Percentiles rank a stretch among this genome's conserved stretches.
phyloP scores from a whole-genome alignment of 2,329 filamentous ascomycete genomes.

The Talaromyces verruculosus region DNA sequence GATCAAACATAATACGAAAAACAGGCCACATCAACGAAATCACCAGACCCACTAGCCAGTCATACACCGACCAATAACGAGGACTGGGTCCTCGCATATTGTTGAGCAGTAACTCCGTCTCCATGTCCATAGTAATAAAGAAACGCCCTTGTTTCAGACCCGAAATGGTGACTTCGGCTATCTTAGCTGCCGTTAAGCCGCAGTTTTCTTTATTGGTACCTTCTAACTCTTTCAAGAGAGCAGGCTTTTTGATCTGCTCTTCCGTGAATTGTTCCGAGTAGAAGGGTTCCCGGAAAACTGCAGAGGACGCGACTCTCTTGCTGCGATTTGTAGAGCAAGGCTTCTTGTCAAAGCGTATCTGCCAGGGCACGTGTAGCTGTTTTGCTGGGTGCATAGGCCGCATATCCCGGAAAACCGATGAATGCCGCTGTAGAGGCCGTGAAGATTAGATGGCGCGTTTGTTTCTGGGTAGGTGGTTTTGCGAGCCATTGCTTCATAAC shows the following conservation, averaged over 20 bases:
- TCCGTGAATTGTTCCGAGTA: not conserved
- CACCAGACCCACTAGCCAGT: not conserved
- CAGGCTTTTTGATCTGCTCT: conserved; percentile 1
- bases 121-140: conserved; percentile 7
- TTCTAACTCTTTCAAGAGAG: conserved; percentile 8
- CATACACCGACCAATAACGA: not conserved
- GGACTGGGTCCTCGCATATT: conserved; percentile 14
- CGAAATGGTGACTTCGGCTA: conserved; percentile 1
- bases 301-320: conserved; percentile 3
- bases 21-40: not conserved
- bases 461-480: not conserved
- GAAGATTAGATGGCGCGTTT: not conserved
- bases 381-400: not conserved
- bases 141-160: conserved; percentile 3
- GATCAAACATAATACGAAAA: not conserved
- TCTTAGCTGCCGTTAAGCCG: not conserved
- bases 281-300: conserved; percentile 3
- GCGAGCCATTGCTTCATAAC: conserved; percentile 1
- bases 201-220: not conserved
- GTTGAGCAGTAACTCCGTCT: not conserved
- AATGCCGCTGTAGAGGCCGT: conserved; percentile 9
- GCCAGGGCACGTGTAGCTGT: not conserved
- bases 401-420: not conserved
- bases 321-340: conserved; percentile 1
- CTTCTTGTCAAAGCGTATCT: conserved; percentile 6